Percentiles rank a stretch among this genome's conserved stretches.
Conservation (phyloP, 768 basidiomycete species). For the Gymnopilus junonius region DNA sequence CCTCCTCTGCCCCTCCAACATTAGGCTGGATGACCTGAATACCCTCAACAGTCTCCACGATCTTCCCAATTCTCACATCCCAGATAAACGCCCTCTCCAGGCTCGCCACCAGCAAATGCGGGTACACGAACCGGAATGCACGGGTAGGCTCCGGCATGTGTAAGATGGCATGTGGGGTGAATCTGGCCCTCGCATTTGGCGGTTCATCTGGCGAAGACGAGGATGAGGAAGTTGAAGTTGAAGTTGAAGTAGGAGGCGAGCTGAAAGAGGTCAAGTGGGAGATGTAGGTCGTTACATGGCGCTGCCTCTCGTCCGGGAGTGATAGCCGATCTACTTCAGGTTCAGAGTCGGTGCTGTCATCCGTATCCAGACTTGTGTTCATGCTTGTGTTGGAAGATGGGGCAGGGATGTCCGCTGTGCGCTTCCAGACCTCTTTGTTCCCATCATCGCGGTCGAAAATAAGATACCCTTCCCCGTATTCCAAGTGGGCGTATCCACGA, state of each 20-base stretch:
- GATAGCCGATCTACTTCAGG: slow-evolving; percentile 9
- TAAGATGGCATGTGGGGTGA: slow-evolving; percentile 66
- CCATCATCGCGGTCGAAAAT: slow-evolving; percentile 66
- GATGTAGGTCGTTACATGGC: slow-evolving; percentile 9
- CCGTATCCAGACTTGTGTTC: background rate
- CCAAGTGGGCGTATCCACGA: slow-evolving; percentile 65
- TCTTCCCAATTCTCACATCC: slow-evolving; percentile 57
- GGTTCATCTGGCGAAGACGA: background rate
- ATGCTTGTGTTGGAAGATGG: background rate
- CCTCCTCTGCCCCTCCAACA: background rate
- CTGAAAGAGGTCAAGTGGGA: background rate
- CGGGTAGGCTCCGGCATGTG: slow-evolving; percentile 44
- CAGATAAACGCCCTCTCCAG: slow-evolving; percentile 55
- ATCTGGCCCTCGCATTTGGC: slow-evolving; percentile 45
- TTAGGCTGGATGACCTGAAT: slow-evolving; percentile 32
- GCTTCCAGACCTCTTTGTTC: slow-evolving; percentile 76
- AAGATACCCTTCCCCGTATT: slow-evolving; percentile 74
- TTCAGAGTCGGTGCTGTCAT: background rate
- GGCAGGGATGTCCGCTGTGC: slow-evolving; percentile 32
- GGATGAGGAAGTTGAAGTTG: background rate
- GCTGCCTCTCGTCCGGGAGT: slow-evolving; percentile 14
- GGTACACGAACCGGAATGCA: slow-evolving; percentile 74
- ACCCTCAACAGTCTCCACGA: slow-evolving; percentile 52
- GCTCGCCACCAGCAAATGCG: slow-evolving; percentile 59
- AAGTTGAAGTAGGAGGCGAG: background rate